Conservation (phyloP, 257 asterid species). For the Solanum ossicruentum region DNA sequence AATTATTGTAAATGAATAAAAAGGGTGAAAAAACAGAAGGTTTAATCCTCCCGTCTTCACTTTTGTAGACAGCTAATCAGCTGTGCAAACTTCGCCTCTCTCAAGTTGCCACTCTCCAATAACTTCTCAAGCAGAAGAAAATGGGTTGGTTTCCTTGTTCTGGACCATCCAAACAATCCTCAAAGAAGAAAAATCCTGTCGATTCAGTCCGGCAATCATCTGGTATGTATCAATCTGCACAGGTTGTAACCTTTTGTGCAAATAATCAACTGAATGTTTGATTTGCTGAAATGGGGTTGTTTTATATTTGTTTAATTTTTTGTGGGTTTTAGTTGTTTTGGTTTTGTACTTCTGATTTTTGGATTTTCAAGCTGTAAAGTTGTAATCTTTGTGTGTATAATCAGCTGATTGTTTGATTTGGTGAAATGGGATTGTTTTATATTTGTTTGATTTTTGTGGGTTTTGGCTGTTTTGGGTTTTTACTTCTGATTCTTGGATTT, state of each 20-base stretch:
- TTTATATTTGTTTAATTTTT: not conserved
- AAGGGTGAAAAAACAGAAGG: not conserved
- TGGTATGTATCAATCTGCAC: constrained; percentile 10
- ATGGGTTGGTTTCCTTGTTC: constrained; percentile 80
- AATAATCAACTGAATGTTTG: not conserved
- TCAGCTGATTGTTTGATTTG: not conserved
- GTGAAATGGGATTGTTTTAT: not conserved
- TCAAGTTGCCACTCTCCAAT: not conserved
- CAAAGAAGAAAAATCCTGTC: constrained; percentile 17
- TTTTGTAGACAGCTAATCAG: not conserved
- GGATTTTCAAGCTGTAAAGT: not conserved
- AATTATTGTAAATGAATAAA: not conserved
- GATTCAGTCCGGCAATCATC: constrained; percentile 28
- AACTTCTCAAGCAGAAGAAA: not conserved
- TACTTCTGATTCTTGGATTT: not conserved
- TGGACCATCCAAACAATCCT: constrained; percentile 36
- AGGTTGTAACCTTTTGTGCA: not conserved
- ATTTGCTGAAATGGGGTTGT: not conserved
- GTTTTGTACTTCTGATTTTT: not conserved
- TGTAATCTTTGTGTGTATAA: not conserved
- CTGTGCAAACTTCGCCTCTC: not conserved
- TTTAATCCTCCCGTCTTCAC: not conserved
- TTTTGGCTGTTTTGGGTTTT: not conserved
- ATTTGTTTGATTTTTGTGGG: not conserved
- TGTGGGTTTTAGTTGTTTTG: not conserved